These are phyloP conservation scores for Chrysanthemum seticuspe DNA, from an alignment of 129 eudicot genomes.

Conservation along the genomic window DNA sequence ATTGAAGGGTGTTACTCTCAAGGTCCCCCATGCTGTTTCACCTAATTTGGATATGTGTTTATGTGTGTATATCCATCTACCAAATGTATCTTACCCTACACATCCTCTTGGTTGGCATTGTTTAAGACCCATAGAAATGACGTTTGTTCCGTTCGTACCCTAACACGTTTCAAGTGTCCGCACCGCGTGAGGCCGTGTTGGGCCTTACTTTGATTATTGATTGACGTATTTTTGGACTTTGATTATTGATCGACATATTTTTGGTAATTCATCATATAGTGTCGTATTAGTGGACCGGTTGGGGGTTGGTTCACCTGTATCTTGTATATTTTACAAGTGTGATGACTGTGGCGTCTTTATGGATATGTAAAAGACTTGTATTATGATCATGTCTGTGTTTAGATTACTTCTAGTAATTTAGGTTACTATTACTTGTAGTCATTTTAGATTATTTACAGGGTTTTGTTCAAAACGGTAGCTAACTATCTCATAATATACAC, in stretches of 20 bases:
- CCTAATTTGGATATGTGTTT: slow-evolving; percentile 23
- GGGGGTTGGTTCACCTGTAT: neutral
- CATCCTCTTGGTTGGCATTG: slow-evolving; percentile 12
- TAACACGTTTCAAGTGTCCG: slow-evolving; percentile 5
- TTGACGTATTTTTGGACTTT: neutral
- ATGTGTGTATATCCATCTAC: slow-evolving; percentile 20
- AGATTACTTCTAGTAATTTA: neutral
- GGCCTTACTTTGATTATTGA: neutral
- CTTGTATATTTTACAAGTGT: too few species aligned
- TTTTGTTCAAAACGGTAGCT: too few species aligned
- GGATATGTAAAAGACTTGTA: too few species aligned
- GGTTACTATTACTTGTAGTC: too few species aligned
- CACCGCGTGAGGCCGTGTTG: neutral
- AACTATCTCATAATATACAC: too few species aligned
- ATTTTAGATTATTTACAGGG: too few species aligned
- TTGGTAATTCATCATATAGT: neutral
- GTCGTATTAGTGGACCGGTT: neutral
- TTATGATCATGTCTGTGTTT: neutral
- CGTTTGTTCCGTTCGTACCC: neutral
- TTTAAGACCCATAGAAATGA: slow-evolving; percentile 15
- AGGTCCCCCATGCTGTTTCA: slow-evolving; percentile 23
- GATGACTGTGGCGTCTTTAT: too few species aligned
- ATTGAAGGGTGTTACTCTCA: slow-evolving; percentile 9
- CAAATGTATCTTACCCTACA: slow-evolving; percentile 17
- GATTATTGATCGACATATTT: neutral